Evolutionary conservation across 305 asterid species (phyloP).

Genomic region (Fraxinus sp.): DNA sequence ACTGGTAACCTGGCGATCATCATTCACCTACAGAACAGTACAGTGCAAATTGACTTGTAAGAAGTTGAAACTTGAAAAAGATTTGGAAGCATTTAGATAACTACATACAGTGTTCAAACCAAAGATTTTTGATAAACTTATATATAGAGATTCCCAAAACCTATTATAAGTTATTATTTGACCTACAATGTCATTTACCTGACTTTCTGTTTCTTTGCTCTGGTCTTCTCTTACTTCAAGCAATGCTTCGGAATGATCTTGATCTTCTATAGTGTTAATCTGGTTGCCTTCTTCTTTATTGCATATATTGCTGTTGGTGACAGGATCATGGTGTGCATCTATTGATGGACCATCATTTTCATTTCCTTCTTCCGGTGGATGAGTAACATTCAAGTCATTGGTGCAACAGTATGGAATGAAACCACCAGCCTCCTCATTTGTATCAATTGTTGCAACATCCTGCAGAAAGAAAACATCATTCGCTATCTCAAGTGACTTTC

Average conservation of each 20-base stretch:
- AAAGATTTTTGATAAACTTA: neutral
- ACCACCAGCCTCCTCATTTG: constrained; percentile 11
- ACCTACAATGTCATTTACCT: constrained; percentile 18
- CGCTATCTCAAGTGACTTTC: neutral
- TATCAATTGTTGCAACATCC: constrained; percentile 25
- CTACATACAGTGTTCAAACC: neutral
- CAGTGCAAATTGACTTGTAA: neutral
- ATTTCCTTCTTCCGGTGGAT: constrained; percentile 9
- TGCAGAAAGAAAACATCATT: constrained; percentile 19
- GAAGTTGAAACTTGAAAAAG: neutral
- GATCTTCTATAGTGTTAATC: neutral
- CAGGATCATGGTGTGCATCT: constrained; percentile 6
- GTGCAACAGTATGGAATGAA: neutral
- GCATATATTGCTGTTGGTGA: constrained; percentile 11
- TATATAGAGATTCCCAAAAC: neutral
- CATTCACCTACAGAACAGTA: constrained; percentile 11
- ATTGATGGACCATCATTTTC: constrained; percentile 7
- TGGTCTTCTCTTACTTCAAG: constrained; percentile 17
- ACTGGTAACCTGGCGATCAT: constrained; percentile 2
- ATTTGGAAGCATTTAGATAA: neutral
- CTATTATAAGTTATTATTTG: constrained; percentile 1
- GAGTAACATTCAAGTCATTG: neutral
- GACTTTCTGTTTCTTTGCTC: constrained; percentile 23
- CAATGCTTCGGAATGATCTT: constrained; percentile 18
- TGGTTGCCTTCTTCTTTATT: constrained; percentile 9